A percentile compares a stretch with the other conserved stretches of the same genome.
These are phyloP conservation scores for Dunaliella sp. DNA, from an alignment of 139 green algal genomes.

Conservation along the genomic window DNA sequence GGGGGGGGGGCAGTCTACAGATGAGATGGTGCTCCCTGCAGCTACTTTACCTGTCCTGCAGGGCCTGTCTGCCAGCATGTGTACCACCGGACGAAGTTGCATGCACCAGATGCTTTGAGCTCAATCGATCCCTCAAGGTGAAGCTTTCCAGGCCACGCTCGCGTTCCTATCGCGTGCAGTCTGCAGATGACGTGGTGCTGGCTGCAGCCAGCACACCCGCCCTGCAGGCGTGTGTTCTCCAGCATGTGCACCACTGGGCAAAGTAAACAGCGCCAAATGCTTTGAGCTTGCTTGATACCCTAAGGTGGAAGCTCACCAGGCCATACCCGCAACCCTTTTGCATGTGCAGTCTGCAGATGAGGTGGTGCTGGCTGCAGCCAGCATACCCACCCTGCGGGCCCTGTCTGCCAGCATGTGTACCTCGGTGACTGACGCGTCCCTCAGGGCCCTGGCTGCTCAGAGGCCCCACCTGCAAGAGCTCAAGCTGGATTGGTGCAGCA, in stretches of 20 bases:
- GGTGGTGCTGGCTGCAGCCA: conserved; percentile 19
- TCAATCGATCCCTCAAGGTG: not conserved
- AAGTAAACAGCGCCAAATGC: no score
- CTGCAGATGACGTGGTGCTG: not conserved
- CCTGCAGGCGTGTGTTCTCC: no score
- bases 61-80: not conserved
- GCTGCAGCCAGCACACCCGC: not conserved
- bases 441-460: conserved; percentile 37
- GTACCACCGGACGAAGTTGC: no score
- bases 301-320: no score
- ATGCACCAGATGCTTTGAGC: not conserved
- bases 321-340: not conserved
- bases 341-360: conserved; percentile 30
- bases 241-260: no score
- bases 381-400: conserved; percentile 10
- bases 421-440: conserved; percentile 25
- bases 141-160: no score
- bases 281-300: no score
- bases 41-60: no score
- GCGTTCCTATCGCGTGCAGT: no score
- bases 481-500: conserved; percentile 37
- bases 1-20: no score
- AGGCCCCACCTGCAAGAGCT: conserved; percentile 39
- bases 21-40: no score
- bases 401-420: conserved; percentile 37